phyloP scores from a whole-genome alignment of 306 rosid species.

The Dryas octopetala region DNA sequence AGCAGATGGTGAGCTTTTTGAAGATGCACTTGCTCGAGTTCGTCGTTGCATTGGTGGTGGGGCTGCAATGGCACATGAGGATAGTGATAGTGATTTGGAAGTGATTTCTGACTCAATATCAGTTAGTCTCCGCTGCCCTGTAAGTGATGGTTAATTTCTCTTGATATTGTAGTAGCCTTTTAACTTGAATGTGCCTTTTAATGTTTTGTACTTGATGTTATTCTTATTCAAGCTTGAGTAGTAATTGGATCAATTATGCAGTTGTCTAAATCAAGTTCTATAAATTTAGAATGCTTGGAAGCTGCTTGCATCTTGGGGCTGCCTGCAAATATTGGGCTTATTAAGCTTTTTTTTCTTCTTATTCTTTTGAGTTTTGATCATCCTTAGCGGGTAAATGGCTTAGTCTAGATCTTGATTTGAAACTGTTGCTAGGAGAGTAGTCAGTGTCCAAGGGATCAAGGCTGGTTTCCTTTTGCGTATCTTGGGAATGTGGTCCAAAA shows the following conservation, averaged over 20 bases:
- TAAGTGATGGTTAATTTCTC: slow-evolving; percentile 39
- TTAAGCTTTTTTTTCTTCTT: not conserved
- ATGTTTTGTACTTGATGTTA: slow-evolving; percentile 10
- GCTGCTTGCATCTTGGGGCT: not conserved
- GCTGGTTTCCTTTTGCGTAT: not conserved
- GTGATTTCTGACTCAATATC: slow-evolving; percentile 84
- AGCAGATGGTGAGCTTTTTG: slow-evolving; percentile 75
- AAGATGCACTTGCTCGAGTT: slow-evolving; percentile 90
- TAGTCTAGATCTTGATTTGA: not conserved
- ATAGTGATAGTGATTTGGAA: slow-evolving; percentile 92
- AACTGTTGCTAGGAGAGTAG: not conserved
- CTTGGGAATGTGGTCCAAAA: not conserved
- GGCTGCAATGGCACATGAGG: slow-evolving; percentile 64
- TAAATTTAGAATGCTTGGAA: not conserved
- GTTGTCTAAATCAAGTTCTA: not conserved
- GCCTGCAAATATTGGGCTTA: not conserved
- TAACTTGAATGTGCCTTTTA: not conserved
- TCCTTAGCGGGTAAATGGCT: not conserved
- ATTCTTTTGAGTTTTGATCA: not conserved
- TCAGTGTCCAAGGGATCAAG: not conserved
- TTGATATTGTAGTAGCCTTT: not conserved
- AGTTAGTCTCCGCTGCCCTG: slow-evolving; percentile 93
- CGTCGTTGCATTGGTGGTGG: slow-evolving; percentile 83
- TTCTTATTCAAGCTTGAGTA: not conserved
- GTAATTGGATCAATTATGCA: not conserved